These are phyloP conservation scores for Penicillium canariense DNA, from an alignment of 495 filamentous ascomycete species.

Conservation along the genomic window DNA sequence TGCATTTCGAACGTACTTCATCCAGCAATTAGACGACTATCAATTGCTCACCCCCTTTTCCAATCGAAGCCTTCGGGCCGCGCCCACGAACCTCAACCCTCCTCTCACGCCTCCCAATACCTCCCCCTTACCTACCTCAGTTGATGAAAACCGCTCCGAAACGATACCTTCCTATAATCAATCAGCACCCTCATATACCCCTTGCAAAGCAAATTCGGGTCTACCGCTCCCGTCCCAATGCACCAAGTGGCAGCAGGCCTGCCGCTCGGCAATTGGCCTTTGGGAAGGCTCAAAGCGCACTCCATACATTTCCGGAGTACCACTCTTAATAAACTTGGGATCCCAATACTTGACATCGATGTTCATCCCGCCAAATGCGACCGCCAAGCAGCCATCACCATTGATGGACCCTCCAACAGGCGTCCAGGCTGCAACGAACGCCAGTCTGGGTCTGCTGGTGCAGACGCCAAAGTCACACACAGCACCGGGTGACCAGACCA, in stretches of 20 bases:
- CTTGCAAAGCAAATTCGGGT: neutral
- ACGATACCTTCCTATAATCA: slow-evolving; percentile 5
- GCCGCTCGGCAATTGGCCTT: slow-evolving; percentile 19
- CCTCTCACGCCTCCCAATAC: slow-evolving; percentile 17
- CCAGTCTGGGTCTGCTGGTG: neutral
- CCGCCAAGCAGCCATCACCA: neutral
- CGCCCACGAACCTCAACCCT: slow-evolving; percentile 8
- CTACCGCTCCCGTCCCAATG: slow-evolving; percentile 13
- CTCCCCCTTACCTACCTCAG: slow-evolving; percentile 14
- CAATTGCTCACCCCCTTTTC: slow-evolving; percentile 27
- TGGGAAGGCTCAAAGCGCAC: slow-evolving; percentile 6
- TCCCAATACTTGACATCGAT: slow-evolving; percentile 8
- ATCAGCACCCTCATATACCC: slow-evolving; percentile 2
- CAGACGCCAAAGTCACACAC: slow-evolving; percentile 8
- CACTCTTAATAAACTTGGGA: neutral
- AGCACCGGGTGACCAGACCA: slow-evolving; percentile 22
- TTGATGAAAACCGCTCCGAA: slow-evolving; percentile 4
- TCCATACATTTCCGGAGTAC: neutral
- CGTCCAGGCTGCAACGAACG: neutral
- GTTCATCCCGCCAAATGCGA: neutral
- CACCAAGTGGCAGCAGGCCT: slow-evolving; percentile 38
- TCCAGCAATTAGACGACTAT: slow-evolving; percentile 31
- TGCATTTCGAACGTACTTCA: slow-evolving; percentile 36
- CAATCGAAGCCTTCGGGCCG: slow-evolving; percentile 16
- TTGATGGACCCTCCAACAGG: neutral